phyloP scores from a whole-genome alignment of 768 basidiomycete genomes.

The Mycena latifolia region DNA sequence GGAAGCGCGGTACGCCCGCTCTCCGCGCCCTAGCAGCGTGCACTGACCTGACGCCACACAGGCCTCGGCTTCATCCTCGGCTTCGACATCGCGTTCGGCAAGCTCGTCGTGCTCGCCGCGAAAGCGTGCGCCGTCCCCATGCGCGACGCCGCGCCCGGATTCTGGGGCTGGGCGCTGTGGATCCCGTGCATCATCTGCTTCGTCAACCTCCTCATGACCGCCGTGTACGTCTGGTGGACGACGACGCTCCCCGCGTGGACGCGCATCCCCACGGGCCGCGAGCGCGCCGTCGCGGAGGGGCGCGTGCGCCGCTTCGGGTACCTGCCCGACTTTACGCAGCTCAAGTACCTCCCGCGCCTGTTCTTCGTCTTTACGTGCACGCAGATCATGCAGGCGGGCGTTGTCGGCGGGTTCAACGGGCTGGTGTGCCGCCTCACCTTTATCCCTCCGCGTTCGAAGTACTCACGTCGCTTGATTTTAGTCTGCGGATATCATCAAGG shows the following conservation, averaged over 20 bases:
- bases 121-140: conserved; percentile 4
- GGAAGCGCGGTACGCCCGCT: not conserved
- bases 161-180: conserved; percentile 1
- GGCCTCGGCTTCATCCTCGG: conserved; percentile 3
- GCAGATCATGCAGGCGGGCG: not conserved
- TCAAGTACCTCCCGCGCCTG: not conserved
- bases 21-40: not conserved
- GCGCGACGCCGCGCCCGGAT: not conserved
- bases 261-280: not conserved
- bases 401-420: conserved; percentile 4
- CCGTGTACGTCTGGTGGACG: not conserved
- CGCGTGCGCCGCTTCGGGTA: not conserved
- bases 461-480: no score
- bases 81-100: conserved; percentile 7
- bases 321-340: not conserved
- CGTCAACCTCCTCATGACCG: not conserved
- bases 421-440: no score
- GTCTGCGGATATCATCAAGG: conserved; percentile 1
- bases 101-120: not conserved
- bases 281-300: not conserved
- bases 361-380: conserved; percentile 4
- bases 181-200: conserved; percentile 4
- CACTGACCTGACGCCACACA: not conserved
- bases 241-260: conserved; percentile 1
- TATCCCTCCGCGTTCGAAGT: no score